These are phyloP conservation scores for Coemansia nantahalensis DNA, from an alignment of 192 early-diverging fungal species.

Conservation along the genomic window DNA sequence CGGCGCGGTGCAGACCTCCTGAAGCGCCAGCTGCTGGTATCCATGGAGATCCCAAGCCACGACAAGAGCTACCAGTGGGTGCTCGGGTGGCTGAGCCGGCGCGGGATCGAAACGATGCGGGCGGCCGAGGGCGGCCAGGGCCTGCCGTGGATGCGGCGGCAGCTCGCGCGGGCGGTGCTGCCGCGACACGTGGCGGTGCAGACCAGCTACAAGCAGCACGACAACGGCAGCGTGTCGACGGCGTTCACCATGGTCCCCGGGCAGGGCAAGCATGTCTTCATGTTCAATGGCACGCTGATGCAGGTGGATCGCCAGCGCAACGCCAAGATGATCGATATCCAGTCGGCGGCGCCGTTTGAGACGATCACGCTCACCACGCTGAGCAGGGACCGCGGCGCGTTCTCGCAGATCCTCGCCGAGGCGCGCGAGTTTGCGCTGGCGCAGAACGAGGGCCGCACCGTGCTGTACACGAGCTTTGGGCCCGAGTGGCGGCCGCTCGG, in stretches of 20 bases:
- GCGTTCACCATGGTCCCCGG: slow-evolving; percentile 89
- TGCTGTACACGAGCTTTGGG: slow-evolving; percentile 92
- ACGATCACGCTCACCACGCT: slow-evolving; percentile 92
- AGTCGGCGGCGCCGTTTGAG: slow-evolving; percentile 91
- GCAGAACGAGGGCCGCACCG: slow-evolving; percentile 93
- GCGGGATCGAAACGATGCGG: slow-evolving; percentile 26
- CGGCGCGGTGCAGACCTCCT: slow-evolving; percentile 65
- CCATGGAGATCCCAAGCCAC: slow-evolving; percentile 91
- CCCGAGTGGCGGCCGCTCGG: slow-evolving; percentile 98
- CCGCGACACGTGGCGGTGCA: slow-evolving; percentile 82
- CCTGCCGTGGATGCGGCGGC: slow-evolving; percentile 54
- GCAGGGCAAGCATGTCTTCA: slow-evolving; percentile 85
- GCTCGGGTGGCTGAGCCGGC: slow-evolving; percentile 80
- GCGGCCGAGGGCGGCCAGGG: slow-evolving; percentile 10
- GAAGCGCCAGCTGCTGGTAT: slow-evolving; percentile 78
- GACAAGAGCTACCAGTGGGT: slow-evolving; percentile 95
- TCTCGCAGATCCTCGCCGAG: slow-evolving; percentile 74
- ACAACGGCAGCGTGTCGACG: slow-evolving; percentile 85
- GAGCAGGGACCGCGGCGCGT: slow-evolving; percentile 72
- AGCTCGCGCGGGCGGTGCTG: slow-evolving; percentile 48
- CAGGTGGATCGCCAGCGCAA: slow-evolving; percentile 81
- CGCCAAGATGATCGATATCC: slow-evolving; percentile 85
- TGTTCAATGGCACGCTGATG: slow-evolving; percentile 78
- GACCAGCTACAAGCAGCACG: slow-evolving; percentile 81
- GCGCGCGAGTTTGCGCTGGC: slow-evolving; percentile 78